Percentiles rank a stretch among this genome's conserved stretches.
Conservation (phyloP, 768 basidiomycete genomes). For the Collybiopsis confluens region DNA sequence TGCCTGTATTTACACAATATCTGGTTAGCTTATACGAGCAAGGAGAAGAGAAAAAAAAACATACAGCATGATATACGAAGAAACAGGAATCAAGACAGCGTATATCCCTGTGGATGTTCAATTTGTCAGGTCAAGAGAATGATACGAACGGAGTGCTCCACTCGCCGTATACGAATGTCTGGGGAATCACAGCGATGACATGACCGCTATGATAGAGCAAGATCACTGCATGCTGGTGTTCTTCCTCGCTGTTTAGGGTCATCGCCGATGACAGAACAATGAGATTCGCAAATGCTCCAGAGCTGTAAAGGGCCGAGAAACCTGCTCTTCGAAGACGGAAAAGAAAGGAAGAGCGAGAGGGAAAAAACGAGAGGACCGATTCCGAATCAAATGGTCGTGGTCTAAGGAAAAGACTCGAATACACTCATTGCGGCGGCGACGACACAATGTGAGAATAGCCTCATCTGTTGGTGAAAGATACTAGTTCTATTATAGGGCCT, state of each 20-base stretch:
- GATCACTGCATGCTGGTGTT: slow-evolving; percentile 1
- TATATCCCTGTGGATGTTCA: slow-evolving; percentile 4
- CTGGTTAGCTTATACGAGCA: neutral
- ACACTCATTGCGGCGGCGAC: too few relatives aligned
- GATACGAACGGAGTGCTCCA: neutral
- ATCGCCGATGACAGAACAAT: too few relatives aligned
- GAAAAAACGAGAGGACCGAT: too few relatives aligned
- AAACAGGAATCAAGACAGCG: neutral
- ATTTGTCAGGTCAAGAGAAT: neutral
- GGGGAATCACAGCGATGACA: slow-evolving; percentile 4
- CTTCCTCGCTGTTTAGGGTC: neutral
- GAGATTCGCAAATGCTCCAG: too few relatives aligned
- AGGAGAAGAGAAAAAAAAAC: neutral
- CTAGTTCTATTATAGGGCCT: too few relatives aligned
- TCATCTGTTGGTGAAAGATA: too few relatives aligned
- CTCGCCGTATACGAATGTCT: slow-evolving; percentile 5
- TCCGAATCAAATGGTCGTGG: too few relatives aligned
- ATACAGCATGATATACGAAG: slow-evolving; percentile 2
- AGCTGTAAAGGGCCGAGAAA: too few relatives aligned
- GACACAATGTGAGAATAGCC: too few relatives aligned
- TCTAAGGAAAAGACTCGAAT: too few relatives aligned
- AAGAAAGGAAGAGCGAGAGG: too few relatives aligned
- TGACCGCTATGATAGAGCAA: slow-evolving; percentile 7
- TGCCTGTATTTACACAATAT: neutral
- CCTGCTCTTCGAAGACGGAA: too few relatives aligned